Evolutionary conservation across 495 filamentous ascomycete genomes (phyloP).

Genomic region (Penicillium coffeae): DNA sequence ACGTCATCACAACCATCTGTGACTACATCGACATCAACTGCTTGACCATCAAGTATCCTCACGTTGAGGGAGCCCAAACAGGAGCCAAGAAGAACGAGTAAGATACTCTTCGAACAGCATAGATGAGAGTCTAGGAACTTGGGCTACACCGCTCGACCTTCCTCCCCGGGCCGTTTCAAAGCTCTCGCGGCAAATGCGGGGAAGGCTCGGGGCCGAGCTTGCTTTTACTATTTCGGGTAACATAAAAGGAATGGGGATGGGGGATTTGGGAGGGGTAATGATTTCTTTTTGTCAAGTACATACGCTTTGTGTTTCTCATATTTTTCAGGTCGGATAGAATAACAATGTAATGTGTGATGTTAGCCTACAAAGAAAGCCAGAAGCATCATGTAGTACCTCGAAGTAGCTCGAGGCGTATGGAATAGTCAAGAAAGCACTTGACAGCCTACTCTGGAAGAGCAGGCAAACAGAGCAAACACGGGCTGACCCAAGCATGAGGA

Average conservation of each 20-base stretch:
- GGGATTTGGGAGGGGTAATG: conserved; percentile 10
- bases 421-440: conserved; percentile 16
- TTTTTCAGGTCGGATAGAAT: conserved; percentile 6
- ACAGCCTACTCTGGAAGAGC: conserved; percentile 16
- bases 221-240: neutral
- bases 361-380: neutral
- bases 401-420: neutral
- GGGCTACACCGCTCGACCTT: conserved; percentile 18
- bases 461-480: neutral
- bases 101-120: neutral
- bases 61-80: conserved; percentile 20
- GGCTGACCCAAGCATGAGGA: conserved; percentile 7
- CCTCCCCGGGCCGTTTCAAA: conserved; percentile 7
- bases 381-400: neutral
- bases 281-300: conserved; percentile 18
- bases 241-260: neutral
- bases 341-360: conserved; percentile 20
- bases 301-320: conserved; percentile 5
- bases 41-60: conserved; percentile 80
- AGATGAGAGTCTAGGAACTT: neutral
- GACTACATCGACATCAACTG: conserved; percentile 99
- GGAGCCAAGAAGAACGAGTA: neutral
- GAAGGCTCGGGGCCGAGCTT: neutral
- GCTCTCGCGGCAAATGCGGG: conserved; percentile 9
- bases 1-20: conserved; percentile 95